Conservation (phyloP, 805 yeast species). For the Myxozyma monticola region DNA sequence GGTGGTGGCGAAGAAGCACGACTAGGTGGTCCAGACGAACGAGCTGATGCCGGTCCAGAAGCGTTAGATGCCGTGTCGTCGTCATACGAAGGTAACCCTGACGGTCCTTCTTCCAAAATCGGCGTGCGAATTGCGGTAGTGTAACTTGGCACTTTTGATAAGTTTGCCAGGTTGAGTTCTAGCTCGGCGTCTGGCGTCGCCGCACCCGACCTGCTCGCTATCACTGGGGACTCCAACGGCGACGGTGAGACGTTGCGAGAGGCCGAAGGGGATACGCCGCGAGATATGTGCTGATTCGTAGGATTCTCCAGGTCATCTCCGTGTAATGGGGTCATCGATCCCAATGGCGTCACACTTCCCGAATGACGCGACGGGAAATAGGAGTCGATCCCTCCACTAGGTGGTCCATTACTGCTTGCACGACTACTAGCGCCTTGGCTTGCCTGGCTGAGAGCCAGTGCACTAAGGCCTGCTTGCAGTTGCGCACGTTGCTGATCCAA, state of each 20-base stretch:
- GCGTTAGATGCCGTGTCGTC: conserved; percentile 2
- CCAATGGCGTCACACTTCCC: conserved; percentile 24
- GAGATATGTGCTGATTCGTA: conserved; percentile 49
- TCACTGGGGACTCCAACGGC: conserved; percentile 4
- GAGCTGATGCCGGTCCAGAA: conserved; percentile 7
- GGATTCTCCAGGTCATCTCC: conserved; percentile 49
- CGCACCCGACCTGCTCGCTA: too few species aligned
- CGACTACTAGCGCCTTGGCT: conserved; percentile 1
- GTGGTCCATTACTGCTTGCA: neutral
- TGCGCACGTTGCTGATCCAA: conserved; percentile 41
- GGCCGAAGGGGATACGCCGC: conserved; percentile 31
- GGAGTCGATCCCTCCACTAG: conserved; percentile 11
- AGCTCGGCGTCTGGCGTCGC: conserved; percentile 21
- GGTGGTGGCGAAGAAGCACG: conserved; percentile 26
- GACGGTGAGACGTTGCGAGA: conserved; percentile 19
- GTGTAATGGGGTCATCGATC: conserved; percentile 27
- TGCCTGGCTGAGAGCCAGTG: conserved; percentile 37
- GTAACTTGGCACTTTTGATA: conserved; percentile 83
- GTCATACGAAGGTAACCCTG: conserved; percentile 21
- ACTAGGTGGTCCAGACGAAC: conserved; percentile 24
- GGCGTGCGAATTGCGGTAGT: conserved; percentile 63
- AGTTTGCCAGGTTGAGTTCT: conserved; percentile 46
- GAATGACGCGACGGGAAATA: conserved; percentile 28
- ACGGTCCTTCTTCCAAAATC: conserved; percentile 13
- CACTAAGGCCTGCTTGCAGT: conserved; percentile 43